A percentile compares a stretch with the other conserved stretches of the same genome.
phyloP scores from a whole-genome alignment of 1,139 yeast genomes.

The Pichia kudriavzevii region DNA sequence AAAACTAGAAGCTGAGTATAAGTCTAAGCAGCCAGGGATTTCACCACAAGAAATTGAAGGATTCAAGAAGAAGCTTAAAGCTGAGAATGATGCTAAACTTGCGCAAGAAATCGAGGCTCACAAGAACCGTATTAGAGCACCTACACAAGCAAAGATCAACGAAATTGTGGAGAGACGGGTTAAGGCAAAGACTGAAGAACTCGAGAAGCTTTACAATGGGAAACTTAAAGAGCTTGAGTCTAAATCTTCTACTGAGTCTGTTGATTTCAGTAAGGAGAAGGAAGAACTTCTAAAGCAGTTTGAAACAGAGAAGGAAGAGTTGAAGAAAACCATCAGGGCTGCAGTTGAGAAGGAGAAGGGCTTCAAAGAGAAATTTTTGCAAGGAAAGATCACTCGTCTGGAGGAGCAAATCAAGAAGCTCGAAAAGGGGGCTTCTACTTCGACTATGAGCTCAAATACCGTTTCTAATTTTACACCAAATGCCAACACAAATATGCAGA shows the following conservation, averaged over 20 bases:
- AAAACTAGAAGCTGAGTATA: conserved; percentile 18
- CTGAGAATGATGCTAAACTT: conserved; percentile 18
- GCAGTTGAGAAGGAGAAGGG: conserved; percentile 26
- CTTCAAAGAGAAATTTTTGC: conserved; percentile 26
- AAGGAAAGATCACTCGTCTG: conserved; percentile 15
- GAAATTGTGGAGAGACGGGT: conserved; percentile 27
- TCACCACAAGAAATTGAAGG: conserved; percentile 18
- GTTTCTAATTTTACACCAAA: too few relatives aligned
- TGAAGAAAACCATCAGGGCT: conserved; percentile 22
- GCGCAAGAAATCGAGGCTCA: conserved; percentile 23
- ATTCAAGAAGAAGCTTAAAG: conserved; percentile 19
- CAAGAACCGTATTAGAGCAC: conserved; percentile 24
- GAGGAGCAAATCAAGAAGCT: conserved; percentile 19
- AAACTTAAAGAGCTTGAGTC: conserved; percentile 19
- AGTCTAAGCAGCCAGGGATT: conserved; percentile 1
- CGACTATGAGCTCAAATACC: too few relatives aligned
- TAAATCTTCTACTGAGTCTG: conserved; percentile 4
- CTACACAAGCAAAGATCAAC: conserved; percentile 26
- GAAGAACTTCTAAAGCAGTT: conserved; percentile 17
- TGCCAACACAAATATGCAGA: too few relatives aligned
- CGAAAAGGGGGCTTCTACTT: conserved; percentile 6
- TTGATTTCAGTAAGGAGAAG: conserved; percentile 8
- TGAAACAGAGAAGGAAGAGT: conserved; percentile 24
- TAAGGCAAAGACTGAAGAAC: conserved; percentile 24
- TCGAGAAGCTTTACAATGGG: conserved; percentile 22